Conservation (phyloP, 305 asterid genomes). For the Fraxinus angustifolia region DNA sequence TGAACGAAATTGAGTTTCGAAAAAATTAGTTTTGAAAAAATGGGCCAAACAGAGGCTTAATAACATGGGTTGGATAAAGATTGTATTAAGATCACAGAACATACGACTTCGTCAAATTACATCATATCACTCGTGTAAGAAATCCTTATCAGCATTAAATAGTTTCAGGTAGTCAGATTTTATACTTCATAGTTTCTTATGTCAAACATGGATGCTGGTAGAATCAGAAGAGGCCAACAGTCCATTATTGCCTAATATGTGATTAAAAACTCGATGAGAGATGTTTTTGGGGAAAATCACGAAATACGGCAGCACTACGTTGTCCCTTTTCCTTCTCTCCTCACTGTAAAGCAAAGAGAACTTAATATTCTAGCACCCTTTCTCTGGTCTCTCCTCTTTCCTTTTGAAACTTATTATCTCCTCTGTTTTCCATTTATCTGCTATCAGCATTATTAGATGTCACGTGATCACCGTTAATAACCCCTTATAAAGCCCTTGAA, state of each 20-base stretch:
- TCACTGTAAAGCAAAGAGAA: background rate
- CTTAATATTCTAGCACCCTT: background rate
- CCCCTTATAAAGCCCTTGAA: background rate
- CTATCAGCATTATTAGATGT: background rate
- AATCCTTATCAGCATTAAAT: background rate
- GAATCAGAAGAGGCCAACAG: background rate
- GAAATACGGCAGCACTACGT: background rate
- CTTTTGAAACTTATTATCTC: background rate
- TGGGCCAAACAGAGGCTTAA: background rate
- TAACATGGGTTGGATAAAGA: background rate
- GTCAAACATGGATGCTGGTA: background rate
- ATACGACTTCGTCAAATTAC: background rate
- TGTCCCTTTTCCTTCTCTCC: background rate
- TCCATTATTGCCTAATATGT: background rate
- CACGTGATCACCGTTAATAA: background rate
- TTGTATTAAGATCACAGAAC: background rate
- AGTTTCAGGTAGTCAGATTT: background rate
- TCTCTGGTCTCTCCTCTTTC: background rate
- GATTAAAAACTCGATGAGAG: background rate
- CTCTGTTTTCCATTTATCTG: background rate
- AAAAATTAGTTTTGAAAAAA: background rate
- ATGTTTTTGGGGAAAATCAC: background rate
- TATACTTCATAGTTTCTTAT: background rate
- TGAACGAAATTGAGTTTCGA: background rate
- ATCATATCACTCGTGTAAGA: background rate